Conservation (phyloP, 345 rosid species). For the Salix exigua region DNA sequence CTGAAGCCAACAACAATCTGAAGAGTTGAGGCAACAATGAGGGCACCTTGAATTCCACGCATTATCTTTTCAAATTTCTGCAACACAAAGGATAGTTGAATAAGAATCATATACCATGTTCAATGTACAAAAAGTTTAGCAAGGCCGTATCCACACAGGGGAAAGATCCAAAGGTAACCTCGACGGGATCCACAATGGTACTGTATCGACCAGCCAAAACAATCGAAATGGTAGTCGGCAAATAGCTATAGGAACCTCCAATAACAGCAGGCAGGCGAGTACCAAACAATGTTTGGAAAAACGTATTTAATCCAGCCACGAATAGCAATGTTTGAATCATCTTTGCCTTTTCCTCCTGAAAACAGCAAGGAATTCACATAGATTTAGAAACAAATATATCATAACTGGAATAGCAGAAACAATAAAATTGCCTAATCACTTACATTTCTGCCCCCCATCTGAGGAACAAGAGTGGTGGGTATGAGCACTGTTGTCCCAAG, state of each 20-base stretch:
- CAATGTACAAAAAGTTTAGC: neutral
- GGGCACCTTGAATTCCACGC: conserved; percentile 87
- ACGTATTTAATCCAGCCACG: conserved; percentile 86
- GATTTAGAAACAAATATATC: conserved; percentile 3
- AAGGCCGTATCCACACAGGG: neutral
- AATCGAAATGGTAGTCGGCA: conserved; percentile 80
- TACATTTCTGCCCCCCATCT: conserved; percentile 98
- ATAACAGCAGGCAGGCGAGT: conserved; percentile 91
- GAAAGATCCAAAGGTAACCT: conserved; percentile 44
- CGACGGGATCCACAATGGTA: conserved; percentile 71
- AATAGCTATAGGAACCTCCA: conserved; percentile 75
- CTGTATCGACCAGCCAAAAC: conserved; percentile 81
- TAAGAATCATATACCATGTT: neutral
- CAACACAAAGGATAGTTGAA: conserved; percentile 11
- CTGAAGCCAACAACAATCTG: conserved; percentile 93
- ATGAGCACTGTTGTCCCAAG: conserved; percentile 92
- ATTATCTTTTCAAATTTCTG: conserved; percentile 88
- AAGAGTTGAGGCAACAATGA: conserved; percentile 90
- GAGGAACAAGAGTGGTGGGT: conserved; percentile 74
- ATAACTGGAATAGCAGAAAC: conserved; percentile 1
- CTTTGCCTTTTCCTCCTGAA: conserved; percentile 87
- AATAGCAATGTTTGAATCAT: conserved; percentile 87
- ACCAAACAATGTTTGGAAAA: conserved; percentile 72
- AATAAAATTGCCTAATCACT: conserved; percentile 15
- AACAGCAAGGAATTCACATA: neutral